Base-by-base conservation (phyloP, 345 rosid genomes). In the Pelargonium nanum region DNA sequence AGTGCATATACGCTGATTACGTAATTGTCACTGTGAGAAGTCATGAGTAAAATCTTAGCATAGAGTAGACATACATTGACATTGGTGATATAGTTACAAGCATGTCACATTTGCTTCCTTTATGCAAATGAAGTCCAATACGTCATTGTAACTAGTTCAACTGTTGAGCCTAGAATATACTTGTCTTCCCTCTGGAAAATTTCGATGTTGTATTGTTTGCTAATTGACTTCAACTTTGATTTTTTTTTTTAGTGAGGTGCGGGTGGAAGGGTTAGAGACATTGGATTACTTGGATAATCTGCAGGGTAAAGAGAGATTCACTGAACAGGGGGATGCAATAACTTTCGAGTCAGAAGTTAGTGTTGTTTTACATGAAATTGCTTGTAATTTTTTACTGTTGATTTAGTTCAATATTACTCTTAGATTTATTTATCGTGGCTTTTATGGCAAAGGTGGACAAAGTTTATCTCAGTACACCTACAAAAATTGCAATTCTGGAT, bases 271-370 rank as follows among this genome's bases (percentile, higher is more conserved):
- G 19, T 74, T 93, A 65, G 97, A 89, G 72, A 89, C 97, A 7
- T 74, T 81, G 64, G 96, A 93, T 80, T 93, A 93, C 64, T 86
- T 89, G 22, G 99, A 93, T 81, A 93, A 84, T 78, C 71, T 89
- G 59, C 81, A 85, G 69, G 79, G 77, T 57, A 89, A 79, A 78
- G 85, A 89, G 70, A 85, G 94, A 5, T 85, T 77, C 73, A 93
- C 97, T 4, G 97, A 93, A 63, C 97, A 87, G 70, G 99, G 94
- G 52, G 96, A 89, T 74, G 99, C 97, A 6, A 80, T 93, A 75
- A 87, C 97, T 54, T 93, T 89, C 65, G 99, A 89, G 73, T 77
- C 88, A 44, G 94, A 89, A 72, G 97, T 85, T 68, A 74, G 84
- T 76, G 59, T 32, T 25, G 22, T 63, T 1, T 34, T 34, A 34